phyloP scores from a whole-genome alignment of 2,329 filamentous ascomycete genomes.

The Cytospora schulzeri region DNA sequence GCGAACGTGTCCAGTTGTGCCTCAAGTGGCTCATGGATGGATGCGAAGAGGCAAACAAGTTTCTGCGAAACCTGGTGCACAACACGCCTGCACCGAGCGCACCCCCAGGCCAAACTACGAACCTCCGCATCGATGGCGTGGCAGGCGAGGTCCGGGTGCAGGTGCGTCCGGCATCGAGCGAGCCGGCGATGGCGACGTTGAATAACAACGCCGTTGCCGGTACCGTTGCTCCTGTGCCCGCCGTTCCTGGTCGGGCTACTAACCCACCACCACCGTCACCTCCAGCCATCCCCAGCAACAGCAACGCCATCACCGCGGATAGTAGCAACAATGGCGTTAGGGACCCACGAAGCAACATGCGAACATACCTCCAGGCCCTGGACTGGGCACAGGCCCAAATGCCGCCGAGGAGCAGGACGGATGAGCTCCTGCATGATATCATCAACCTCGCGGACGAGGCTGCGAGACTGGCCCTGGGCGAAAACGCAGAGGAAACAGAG shows the following conservation, averaged over 20 bases:
- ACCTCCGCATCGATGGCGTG: constrained; percentile 57
- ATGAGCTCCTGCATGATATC: constrained; percentile 40
- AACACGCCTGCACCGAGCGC: constrained; percentile 41
- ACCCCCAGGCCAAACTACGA: constrained; percentile 38
- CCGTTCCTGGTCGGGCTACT: constrained; percentile 7
- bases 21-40: constrained; percentile 82
- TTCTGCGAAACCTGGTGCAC: constrained; percentile 65
- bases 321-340: background rate
- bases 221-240: background rate
- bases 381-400: constrained; percentile 28
- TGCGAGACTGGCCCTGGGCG: constrained; percentile 44
- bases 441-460: constrained; percentile 47
- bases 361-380: constrained; percentile 23
- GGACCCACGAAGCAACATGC: constrained; percentile 24
- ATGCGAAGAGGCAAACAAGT: constrained; percentile 71
- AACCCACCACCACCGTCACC: constrained; percentile 5
- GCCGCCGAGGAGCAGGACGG: constrained; percentile 38
- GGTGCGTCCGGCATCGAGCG: constrained; percentile 40
- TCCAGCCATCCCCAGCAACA: constrained; percentile 16
- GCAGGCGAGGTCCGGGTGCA: constrained; percentile 59
- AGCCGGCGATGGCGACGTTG: constrained; percentile 23
- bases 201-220: constrained; percentile 15
- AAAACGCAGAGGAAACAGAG: constrained; percentile 32
- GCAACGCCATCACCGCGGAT: constrained; percentile 4
- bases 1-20: constrained; percentile 86